Percentiles rank a stretch among this genome's conserved stretches.
Conservation (phyloP, 768 basidiomycete species). For the Hericium rajendrae region DNA sequence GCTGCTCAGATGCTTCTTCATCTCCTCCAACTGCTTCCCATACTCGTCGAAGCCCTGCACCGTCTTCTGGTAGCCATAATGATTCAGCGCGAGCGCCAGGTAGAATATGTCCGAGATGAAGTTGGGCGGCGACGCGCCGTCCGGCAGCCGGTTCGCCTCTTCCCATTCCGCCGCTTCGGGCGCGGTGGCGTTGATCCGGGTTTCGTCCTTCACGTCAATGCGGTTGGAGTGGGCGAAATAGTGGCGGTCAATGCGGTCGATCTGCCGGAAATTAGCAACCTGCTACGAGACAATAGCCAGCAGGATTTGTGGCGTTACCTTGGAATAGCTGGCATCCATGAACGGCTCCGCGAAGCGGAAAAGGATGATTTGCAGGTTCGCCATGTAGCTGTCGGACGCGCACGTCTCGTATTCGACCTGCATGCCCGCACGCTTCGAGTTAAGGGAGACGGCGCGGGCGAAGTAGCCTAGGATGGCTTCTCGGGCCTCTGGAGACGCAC, state of each 20-base stretch:
- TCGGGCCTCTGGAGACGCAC: conserved; percentile 66
- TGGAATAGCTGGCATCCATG: conserved; percentile 84
- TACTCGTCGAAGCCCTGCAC: conserved; percentile 69
- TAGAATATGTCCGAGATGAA: conserved; percentile 97
- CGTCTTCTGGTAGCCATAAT: conserved; percentile 80
- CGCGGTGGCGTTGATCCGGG: conserved; percentile 85
- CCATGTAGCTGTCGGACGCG: conserved; percentile 86
- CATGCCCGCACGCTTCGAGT: conserved; percentile 84
- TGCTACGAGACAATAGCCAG: neutral
- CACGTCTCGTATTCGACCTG: conserved; percentile 85
- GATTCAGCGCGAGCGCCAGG: conserved; percentile 76
- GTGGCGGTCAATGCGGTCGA: conserved; percentile 82
- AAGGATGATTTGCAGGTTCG: conserved; percentile 77
- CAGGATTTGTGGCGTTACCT: conserved; percentile 36
- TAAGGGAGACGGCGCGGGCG: conserved; percentile 61
- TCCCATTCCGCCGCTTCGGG: conserved; percentile 78
- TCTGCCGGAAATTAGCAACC: conserved; percentile 31
- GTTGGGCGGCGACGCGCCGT: conserved; percentile 54
- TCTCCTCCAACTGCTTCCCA: conserved; percentile 64
- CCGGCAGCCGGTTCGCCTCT: conserved; percentile 30
- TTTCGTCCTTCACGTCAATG: conserved; percentile 79
- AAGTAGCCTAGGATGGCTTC: conserved; percentile 83
- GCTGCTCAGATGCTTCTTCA: conserved; percentile 67
- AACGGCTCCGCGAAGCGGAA: conserved; percentile 88
- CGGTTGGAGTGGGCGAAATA: conserved; percentile 69